Evolutionary conservation across 495 filamentous ascomycete species (phyloP).

Genomic region (Talaromyces stipitatus): DNA sequence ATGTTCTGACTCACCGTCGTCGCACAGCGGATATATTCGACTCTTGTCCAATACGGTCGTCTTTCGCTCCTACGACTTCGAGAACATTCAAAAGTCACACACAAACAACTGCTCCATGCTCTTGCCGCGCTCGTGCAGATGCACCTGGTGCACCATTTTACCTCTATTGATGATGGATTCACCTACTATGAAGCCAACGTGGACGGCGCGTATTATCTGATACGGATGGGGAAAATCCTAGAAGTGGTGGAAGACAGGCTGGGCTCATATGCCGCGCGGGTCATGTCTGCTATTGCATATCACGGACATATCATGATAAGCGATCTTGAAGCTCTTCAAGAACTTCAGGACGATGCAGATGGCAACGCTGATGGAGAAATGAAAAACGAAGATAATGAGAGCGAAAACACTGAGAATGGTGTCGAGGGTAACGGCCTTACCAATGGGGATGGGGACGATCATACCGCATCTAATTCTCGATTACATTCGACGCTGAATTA

Average conservation of each 20-base stretch:
- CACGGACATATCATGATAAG: slow-evolving; percentile 69
- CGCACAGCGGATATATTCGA: slow-evolving; percentile 65
- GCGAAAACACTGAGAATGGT: slow-evolving; percentile 15
- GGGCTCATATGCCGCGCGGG: slow-evolving; percentile 57
- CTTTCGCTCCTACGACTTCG: slow-evolving; percentile 59
- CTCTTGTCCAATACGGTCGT: slow-evolving; percentile 68
- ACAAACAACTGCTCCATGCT: slow-evolving; percentile 64
- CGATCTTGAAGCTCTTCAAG: slow-evolving; percentile 50
- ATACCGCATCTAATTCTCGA: slow-evolving; percentile 13
- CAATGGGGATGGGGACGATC: background rate
- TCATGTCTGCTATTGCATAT: slow-evolving; percentile 67
- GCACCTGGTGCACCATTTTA: slow-evolving; percentile 71
- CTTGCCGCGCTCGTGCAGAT: slow-evolving; percentile 81
- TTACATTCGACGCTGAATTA: slow-evolving; percentile 37
- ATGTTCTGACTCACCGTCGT: background rate
- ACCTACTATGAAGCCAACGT: slow-evolving; percentile 77
- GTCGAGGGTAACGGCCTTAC: slow-evolving; percentile 11
- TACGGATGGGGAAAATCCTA: slow-evolving; percentile 76
- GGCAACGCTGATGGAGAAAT: slow-evolving; percentile 5
- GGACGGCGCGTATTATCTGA: slow-evolving; percentile 66
- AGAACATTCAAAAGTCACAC: slow-evolving; percentile 58
- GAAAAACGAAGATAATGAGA: slow-evolving; percentile 22
- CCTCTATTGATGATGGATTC: slow-evolving; percentile 50
- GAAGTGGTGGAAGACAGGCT: slow-evolving; percentile 62
- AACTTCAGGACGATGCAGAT: slow-evolving; percentile 30